Base-by-base conservation (phyloP, 73 alveolate species). In the Blepharisma stoltei region DNA sequence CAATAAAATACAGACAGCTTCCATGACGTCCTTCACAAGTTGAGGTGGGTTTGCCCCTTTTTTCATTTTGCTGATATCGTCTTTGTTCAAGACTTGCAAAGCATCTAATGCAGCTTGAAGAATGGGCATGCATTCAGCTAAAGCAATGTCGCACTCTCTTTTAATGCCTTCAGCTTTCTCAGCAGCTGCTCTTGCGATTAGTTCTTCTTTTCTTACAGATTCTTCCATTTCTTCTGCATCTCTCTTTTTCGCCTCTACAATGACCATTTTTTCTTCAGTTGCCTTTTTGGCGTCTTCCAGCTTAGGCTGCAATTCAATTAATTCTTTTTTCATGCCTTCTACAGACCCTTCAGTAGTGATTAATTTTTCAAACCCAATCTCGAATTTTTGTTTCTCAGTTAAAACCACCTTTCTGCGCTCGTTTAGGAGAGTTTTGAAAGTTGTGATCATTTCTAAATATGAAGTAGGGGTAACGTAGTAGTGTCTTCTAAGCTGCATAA, bases 381-480 rank as follows among this genome's bases (percentile, higher is more conserved):
- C 84, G 55, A 71, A 78, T 46, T 76, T 83, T 32, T 86, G 55
- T 20, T 81, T 76, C 47, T 54, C 70, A 48, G 87, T 70, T 6
- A 52, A 43, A 50, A 73, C 84, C 27, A 54, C 93, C 20, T 46
- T 75, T 18, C 89, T 50, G 71, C 71, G 69, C 45, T 81, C 86
- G n/a, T 55, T 90, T 68, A 98, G 78, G 27, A 98, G 85, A 49
- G 87, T 85, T 89, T 95, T 95, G 97, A 97, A 98, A 70, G 99
- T 93, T 43, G 92, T 93, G 55, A 98, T 95, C 85, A 97, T 86
- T 86, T 97, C 99, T 80, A 97, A 78, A 86, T 95, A 97, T 54
- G 99, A 94, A n/a, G 99, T 97, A 21, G 99, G 99, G 41, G 99
- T 97, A 50, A 97, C 99, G 82, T 97, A 97, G 86, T 96, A 96